Evolutionary conservation across 2,329 filamentous ascomycete genomes (phyloP).

Genomic region (Monosporascus sp.): DNA sequence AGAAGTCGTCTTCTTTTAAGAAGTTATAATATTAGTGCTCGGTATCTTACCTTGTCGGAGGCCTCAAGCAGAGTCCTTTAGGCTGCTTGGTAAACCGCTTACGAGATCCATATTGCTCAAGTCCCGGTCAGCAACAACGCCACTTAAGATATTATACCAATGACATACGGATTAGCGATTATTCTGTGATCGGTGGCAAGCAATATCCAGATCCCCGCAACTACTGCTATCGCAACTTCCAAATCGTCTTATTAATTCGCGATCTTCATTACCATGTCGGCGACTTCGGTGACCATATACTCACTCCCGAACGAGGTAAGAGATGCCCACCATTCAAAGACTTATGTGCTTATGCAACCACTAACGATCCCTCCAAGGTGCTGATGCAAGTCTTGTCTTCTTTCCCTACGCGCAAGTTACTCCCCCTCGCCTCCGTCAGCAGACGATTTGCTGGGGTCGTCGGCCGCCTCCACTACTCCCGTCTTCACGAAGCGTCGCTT

Average conservation of each 20-base stretch:
- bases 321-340: not conserved
- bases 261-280: constrained; percentile 15
- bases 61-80: too few species aligned
- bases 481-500: constrained; percentile 54
- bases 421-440: constrained; percentile 54
- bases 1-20: too few species aligned
- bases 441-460: constrained; percentile 60
- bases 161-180: too few species aligned
- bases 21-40: too few species aligned
- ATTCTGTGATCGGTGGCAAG: not conserved
- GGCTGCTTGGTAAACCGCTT: too few species aligned
- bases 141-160: too few species aligned
- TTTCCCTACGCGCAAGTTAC: constrained; percentile 45
- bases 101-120: too few species aligned
- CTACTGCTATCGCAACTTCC: not conserved
- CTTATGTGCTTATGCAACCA: not conserved
- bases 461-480: constrained; percentile 58
- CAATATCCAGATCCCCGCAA: too few species aligned
- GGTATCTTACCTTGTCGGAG: too few species aligned
- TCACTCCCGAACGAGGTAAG: constrained; percentile 31
- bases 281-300: constrained; percentile 20
- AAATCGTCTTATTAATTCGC: constrained; percentile 13
- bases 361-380: constrained; percentile 32
- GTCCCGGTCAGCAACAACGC: too few species aligned
- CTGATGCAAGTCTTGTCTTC: constrained; percentile 43